phyloP scores from a whole-genome alignment of 1,284 basidiomycete species.

The Cystobasidium sp. region DNA sequence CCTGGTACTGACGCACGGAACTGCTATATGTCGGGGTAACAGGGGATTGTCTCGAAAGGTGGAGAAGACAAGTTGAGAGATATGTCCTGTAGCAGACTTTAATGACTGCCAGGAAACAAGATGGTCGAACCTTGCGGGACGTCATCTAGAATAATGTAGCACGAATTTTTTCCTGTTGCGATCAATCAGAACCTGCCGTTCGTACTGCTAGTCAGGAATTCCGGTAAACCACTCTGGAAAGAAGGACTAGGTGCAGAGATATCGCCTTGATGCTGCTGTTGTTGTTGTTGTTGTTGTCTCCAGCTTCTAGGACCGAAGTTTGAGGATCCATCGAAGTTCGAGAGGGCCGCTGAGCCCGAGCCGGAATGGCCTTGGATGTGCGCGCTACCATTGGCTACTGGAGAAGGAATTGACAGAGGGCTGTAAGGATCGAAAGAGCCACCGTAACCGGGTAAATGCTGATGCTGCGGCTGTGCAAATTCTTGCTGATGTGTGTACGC shows the following conservation, averaged over 20 bases:
- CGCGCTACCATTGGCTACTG: background rate
- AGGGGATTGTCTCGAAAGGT: too few species aligned
- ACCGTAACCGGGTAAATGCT: background rate
- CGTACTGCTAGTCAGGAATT: background rate
- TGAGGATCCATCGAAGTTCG: background rate
- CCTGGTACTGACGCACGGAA: too few species aligned
- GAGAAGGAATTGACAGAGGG: constrained; percentile 23
- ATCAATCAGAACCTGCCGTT: background rate
- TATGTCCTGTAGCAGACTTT: too few species aligned
- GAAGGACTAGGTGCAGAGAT: constrained; percentile 11
- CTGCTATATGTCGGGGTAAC: too few species aligned
- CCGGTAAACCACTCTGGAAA: constrained; percentile 7
- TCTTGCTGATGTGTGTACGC: constrained; percentile 31
- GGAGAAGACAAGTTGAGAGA: too few species aligned
- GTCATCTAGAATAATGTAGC: background rate
- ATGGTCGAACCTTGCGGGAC: background rate
- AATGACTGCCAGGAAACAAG: too few species aligned
- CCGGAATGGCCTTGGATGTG: background rate
- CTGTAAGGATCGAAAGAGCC: constrained; percentile 16
- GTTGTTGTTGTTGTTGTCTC: background rate
- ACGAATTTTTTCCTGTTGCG: background rate
- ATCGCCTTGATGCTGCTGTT: background rate
- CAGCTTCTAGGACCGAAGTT: constrained; percentile 9
- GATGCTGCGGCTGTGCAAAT: background rate
- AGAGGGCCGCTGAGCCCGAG: background rate